Conservation (phyloP, 345 rosid species). For the Physaria fendleri region DNA sequence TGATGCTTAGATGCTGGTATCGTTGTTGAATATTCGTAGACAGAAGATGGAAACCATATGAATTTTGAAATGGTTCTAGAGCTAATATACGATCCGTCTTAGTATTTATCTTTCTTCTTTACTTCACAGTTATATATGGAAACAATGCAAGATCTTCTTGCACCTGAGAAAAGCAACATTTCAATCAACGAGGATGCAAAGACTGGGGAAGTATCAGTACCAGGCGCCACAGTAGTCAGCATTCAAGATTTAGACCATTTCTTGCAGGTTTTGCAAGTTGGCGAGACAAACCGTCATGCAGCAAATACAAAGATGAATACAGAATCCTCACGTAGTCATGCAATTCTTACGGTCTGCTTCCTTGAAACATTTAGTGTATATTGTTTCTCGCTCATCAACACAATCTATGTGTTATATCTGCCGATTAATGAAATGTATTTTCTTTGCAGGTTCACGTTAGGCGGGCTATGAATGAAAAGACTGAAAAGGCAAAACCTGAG, state of each 20-base stretch:
- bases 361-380: neutral
- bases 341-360: slow-evolving; percentile 69
- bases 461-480: slow-evolving; percentile 46
- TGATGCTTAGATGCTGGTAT: neutral
- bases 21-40: neutral
- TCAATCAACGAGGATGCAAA: slow-evolving; percentile 70
- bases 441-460: slow-evolving; percentile 53
- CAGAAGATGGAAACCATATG: neutral
- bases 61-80: neutral
- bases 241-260: slow-evolving; percentile 64
- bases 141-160: slow-evolving; percentile 84
- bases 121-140: slow-evolving; percentile 78
- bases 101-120: slow-evolving; percentile 1
- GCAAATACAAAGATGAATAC: slow-evolving; percentile 89
- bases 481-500: slow-evolving; percentile 35
- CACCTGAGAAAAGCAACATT: slow-evolving; percentile 71
- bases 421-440: slow-evolving; percentile 8
- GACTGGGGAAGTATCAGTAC: slow-evolving; percentile 79
- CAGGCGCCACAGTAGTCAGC: slow-evolving; percentile 56
- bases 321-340: slow-evolving; percentile 98
- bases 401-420: neutral
- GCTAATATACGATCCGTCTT: neutral
- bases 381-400: slow-evolving; percentile 11
- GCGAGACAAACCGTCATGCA: slow-evolving; percentile 79
- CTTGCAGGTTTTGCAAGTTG: slow-evolving; percentile 67